phyloP scores from a whole-genome alignment of 306 rosid species.

The Prunus mongolica region DNA sequence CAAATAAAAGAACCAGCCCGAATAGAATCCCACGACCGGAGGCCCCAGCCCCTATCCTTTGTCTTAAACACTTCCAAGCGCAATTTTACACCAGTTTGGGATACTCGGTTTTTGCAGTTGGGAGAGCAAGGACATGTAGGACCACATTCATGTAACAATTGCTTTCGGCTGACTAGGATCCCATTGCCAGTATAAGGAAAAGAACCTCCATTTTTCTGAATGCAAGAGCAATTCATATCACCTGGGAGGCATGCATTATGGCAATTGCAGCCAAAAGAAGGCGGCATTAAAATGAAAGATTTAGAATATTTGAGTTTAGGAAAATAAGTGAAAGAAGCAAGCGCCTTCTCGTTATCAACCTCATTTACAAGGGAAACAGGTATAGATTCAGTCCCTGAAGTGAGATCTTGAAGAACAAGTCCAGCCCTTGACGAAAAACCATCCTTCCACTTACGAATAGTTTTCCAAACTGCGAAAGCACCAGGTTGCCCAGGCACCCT shows the following conservation, averaged over 20 bases:
- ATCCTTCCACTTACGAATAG: too few species aligned
- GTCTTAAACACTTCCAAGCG: conserved; percentile 62
- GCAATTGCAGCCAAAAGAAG: conserved; percentile 48
- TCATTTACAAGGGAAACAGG: conserved; percentile 67
- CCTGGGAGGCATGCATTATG: conserved; percentile 46
- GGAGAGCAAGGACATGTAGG: conserved; percentile 52
- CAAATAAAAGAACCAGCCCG: conserved; percentile 65
- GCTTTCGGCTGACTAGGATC: conserved; percentile 47
- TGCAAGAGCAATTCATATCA: conserved; percentile 54
- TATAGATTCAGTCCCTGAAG: conserved; percentile 4
- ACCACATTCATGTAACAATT: conserved; percentile 62
- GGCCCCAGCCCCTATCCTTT: conserved; percentile 65
- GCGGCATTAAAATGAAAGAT: conserved; percentile 24
- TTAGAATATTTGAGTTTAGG: conserved; percentile 29
- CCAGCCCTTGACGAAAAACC: too few species aligned
- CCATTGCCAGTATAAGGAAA: conserved; percentile 54
- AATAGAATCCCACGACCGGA: conserved; percentile 56
- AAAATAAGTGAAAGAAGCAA: conserved; percentile 50
- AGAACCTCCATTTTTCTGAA: conserved; percentile 52
- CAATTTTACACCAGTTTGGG: conserved; percentile 46
- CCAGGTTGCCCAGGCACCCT: too few species aligned
- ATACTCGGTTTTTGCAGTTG: conserved; percentile 58
- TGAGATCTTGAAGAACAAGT: too few species aligned
- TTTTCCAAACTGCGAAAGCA: too few species aligned
- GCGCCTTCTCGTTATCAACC: conserved; percentile 51